These are phyloP conservation scores for Globisporangium polare DNA, from an alignment of 352 stramenopile genomes.

Conservation along the genomic window DNA sequence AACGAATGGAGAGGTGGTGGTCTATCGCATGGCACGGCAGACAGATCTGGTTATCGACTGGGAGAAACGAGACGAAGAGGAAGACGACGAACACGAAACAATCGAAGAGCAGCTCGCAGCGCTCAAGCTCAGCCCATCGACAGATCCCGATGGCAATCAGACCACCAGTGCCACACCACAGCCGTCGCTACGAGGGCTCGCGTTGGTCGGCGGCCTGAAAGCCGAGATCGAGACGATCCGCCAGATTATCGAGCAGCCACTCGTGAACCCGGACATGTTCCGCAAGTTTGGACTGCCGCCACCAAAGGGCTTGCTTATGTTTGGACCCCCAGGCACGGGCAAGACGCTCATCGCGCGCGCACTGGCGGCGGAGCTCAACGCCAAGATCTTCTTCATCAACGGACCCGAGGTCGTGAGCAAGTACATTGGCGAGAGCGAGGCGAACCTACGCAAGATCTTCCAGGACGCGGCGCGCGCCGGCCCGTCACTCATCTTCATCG, in stretches of 20 bases:
- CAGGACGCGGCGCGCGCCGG: slow-evolving; percentile 34
- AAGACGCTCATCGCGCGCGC: slow-evolving; percentile 95
- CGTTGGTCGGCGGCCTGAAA: slow-evolving; percentile 83
- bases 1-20: background rate
- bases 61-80: slow-evolving; percentile 3
- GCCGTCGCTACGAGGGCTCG: slow-evolving; percentile 49
- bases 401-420: slow-evolving; percentile 95
- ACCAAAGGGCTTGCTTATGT: slow-evolving; percentile 94
- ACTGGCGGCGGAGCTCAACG: slow-evolving; percentile 90
- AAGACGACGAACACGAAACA: background rate
- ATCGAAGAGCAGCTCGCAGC: slow-evolving; percentile 4
- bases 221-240: slow-evolving; percentile 92
- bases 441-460: slow-evolving; percentile 75
- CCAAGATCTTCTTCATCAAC: slow-evolving; percentile 96
- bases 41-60: slow-evolving; percentile 4
- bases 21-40: slow-evolving; percentile 6
- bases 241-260: slow-evolving; percentile 95
- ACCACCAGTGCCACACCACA: background rate
- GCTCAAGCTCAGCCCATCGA: slow-evolving; percentile 3
- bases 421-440: slow-evolving; percentile 91
- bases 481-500: slow-evolving; percentile 77
- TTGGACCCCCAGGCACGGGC: slow-evolving; percentile 93
- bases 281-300: slow-evolving; percentile 91
- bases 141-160: background rate
- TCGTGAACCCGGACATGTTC: slow-evolving; percentile 94